phyloP scores from a whole-genome alignment of 108 stramenopile genomes.

The Skeletonema costatum region DNA sequence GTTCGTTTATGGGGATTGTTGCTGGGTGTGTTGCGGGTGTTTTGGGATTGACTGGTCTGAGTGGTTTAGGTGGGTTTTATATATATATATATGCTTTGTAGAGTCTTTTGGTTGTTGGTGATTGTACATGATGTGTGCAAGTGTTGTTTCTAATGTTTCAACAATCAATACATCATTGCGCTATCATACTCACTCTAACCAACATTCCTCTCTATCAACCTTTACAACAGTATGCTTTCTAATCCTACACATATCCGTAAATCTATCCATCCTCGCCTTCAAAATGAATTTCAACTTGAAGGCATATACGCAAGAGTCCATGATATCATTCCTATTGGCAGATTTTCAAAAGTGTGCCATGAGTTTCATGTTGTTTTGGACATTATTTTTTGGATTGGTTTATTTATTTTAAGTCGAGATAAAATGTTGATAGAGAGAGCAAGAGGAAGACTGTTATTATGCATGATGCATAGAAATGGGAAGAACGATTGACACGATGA shows the following conservation, averaged over 20 bases:
- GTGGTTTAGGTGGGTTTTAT: conserved; percentile 72
- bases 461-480: no score
- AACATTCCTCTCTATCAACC: no score
- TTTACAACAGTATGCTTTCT: conserved; percentile 54
- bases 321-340: conserved; percentile 61
- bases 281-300: conserved; percentile 80
- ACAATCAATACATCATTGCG: no score
- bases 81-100: neutral
- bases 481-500: no score
- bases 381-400: conserved; percentile 85
- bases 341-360: conserved; percentile 81
- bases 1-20: conserved; percentile 85
- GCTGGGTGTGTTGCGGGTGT: conserved; percentile 87
- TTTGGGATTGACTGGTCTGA: conserved; percentile 71
- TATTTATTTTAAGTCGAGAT: conserved; percentile 67
- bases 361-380: conserved; percentile 89
- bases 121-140: neutral
- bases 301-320: conserved; percentile 64
- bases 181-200: no score
- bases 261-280: conserved; percentile 49
- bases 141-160: neutral
- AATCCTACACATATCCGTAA: conserved; percentile 58
- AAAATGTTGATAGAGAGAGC: neutral
- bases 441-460: no score
- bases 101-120: neutral